These are phyloP conservation scores for Fusarium annulatum DNA, from an alignment of 2,329 filamentous ascomycete species.

Conservation along the genomic window DNA sequence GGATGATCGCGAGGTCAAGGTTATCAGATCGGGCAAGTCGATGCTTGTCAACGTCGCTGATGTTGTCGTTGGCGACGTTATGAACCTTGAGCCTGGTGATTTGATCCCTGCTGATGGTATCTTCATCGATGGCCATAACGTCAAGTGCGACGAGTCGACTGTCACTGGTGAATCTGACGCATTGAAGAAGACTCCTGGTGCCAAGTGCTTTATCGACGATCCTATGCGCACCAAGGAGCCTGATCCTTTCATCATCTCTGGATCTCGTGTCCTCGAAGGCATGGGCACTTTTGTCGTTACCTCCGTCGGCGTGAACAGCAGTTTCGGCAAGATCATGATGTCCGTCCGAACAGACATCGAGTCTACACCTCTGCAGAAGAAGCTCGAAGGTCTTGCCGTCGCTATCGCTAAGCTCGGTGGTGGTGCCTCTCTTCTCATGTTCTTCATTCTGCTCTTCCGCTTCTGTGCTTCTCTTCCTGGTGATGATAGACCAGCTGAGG, in stretches of 20 bases:
- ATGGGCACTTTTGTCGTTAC: conserved; percentile 77
- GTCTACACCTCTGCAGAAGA: conserved; percentile 80
- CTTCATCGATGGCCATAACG: conserved; percentile 23
- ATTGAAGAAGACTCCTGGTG: conserved; percentile 73
- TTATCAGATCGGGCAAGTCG: conserved; percentile 14
- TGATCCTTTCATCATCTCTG: conserved; percentile 90
- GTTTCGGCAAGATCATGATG: conserved; percentile 80
- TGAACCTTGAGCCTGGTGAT: conserved; percentile 23
- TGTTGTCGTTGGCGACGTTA: conserved; percentile 14
- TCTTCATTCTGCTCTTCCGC: conserved; percentile 86
- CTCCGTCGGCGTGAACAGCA: conserved; percentile 77
- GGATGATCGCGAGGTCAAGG: conserved; percentile 29
- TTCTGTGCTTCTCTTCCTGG: conserved; percentile 77
- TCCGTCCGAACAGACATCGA: conserved; percentile 78
- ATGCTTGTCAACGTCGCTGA: conserved; percentile 20
- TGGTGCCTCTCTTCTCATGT: conserved; percentile 80
- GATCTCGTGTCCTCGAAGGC: conserved; percentile 80
- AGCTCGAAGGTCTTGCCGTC: conserved; percentile 78
- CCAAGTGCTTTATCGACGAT: conserved; percentile 76
- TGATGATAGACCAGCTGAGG: conserved; percentile 64
- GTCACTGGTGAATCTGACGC: conserved; percentile 82
- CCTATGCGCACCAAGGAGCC: conserved; percentile 76
- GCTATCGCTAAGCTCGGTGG: conserved; percentile 84
- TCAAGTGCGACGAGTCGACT: conserved; percentile 23
- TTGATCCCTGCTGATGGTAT: conserved; percentile 18